These are phyloP conservation scores for Sarocladium strictum DNA, from an alignment of 2,329 filamentous ascomycete species.

Conservation along the genomic window DNA sequence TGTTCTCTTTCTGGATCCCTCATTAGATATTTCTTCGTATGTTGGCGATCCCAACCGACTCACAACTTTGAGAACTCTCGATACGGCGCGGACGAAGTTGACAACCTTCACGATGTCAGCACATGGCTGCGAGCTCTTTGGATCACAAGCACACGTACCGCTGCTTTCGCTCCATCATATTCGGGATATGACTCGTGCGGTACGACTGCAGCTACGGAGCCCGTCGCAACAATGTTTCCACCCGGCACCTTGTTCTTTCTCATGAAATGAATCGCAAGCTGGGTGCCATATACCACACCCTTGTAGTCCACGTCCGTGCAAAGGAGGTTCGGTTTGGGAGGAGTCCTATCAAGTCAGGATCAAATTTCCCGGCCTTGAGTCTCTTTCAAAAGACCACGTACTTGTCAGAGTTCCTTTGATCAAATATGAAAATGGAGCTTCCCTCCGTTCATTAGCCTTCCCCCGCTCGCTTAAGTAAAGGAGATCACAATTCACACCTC, in stretches of 20 bases:
- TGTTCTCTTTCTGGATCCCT: conserved; percentile 34
- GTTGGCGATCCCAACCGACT: not conserved
- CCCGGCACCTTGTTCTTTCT: conserved; percentile 37
- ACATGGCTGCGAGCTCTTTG: too few species aligned
- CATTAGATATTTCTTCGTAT: not conserved
- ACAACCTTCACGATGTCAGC: conserved; percentile 11
- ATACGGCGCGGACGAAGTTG: conserved; percentile 31
- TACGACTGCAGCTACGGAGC: conserved; percentile 35
- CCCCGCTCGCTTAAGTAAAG: too few species aligned
- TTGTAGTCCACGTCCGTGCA: conserved; percentile 46
- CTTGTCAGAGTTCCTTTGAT: conserved; percentile 14
- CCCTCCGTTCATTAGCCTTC: too few species aligned
- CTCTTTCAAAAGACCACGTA: not conserved
- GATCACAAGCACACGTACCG: conserved; percentile 25
- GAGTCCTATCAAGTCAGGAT: conserved; percentile 21
- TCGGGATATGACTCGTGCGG: conserved; percentile 39
- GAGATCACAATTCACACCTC: conserved; percentile 11
- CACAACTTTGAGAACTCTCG: conserved; percentile 29
- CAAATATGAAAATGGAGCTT: conserved; percentile 36
- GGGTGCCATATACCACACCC: conserved; percentile 42
- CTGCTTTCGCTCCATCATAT: conserved; percentile 46
- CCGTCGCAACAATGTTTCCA: conserved; percentile 38
- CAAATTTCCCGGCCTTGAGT: too few species aligned
- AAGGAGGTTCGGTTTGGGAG: conserved; percentile 35
- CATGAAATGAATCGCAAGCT: conserved; percentile 48